These are phyloP conservation scores for Globisporangium irregulare DNA, from an alignment of 352 stramenopile species.

Conservation along the genomic window DNA sequence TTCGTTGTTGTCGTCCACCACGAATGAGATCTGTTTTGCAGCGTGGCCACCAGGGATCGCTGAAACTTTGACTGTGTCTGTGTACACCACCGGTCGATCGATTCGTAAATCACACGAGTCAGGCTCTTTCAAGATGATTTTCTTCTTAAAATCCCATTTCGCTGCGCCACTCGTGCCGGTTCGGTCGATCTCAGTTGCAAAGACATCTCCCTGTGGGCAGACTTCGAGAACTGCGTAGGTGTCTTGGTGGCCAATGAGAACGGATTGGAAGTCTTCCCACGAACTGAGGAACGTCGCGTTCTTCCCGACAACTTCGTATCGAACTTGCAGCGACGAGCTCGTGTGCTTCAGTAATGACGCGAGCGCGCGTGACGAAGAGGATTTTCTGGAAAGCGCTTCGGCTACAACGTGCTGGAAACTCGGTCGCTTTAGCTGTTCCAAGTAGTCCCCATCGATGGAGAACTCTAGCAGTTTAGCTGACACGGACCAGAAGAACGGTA, in stretches of 20 bases:
- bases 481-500: constrained; percentile 73
- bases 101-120: constrained; percentile 44
- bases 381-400: constrained; percentile 30
- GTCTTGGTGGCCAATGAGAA: constrained; percentile 55
- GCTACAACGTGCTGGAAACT: constrained; percentile 65
- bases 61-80: constrained; percentile 65
- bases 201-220: constrained; percentile 61
- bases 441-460: constrained; percentile 53
- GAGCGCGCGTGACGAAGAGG: constrained; percentile 31
- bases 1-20: constrained; percentile 22
- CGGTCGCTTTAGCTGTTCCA: constrained; percentile 34
- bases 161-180: constrained; percentile 46
- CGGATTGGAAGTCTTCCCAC: constrained; percentile 63
- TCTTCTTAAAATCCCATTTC: constrained; percentile 59
- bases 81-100: constrained; percentile 71
- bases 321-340: constrained; percentile 50
- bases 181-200: constrained; percentile 46
- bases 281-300: constrained; percentile 37
- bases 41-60: constrained; percentile 35
- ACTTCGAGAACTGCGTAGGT: constrained; percentile 64
- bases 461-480: constrained; percentile 49
- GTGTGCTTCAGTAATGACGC: constrained; percentile 51
- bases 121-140: constrained; percentile 51
- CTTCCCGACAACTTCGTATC: constrained; percentile 61
- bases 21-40: constrained; percentile 50